A percentile compares a stretch with the other conserved stretches of the same genome.
phyloP scores from a whole-genome alignment of 1,284 basidiomycete species.

The Leucocoprinus gongylophorus region DNA sequence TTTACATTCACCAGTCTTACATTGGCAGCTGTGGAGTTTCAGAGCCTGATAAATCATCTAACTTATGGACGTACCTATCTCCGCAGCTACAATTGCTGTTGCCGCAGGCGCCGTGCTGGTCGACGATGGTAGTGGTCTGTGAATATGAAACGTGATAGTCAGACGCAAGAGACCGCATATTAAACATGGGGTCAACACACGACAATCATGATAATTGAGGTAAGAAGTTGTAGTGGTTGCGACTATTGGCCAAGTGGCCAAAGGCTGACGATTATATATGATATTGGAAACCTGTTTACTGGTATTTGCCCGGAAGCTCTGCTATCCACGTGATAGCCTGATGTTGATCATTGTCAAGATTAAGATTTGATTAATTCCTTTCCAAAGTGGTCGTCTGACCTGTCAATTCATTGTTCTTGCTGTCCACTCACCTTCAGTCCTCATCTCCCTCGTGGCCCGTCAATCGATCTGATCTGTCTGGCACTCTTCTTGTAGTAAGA shows the following conservation, averaged over 20 bases:
- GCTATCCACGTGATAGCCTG: no score
- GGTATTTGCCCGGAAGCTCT: no score
- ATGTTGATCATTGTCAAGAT: no score
- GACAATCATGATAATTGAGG: slow-evolving; percentile 3
- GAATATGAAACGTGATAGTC: slow-evolving; percentile 17
- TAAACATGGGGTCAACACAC: neutral
- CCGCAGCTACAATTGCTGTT: slow-evolving; percentile 46
- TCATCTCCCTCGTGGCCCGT: no score
- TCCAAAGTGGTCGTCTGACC: no score
- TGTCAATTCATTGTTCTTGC: no score
- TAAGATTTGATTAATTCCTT: no score
- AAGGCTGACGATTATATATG: neutral
- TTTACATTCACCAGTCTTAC: slow-evolving; percentile 46
- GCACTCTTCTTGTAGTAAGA: no score
- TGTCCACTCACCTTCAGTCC: no score
- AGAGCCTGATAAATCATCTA: neutral
- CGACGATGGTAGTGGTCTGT: slow-evolving; percentile 38
- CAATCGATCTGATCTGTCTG: no score
- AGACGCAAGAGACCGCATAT: neutral
- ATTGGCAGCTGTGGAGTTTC: no score
- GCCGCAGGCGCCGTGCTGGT: slow-evolving; percentile 39
- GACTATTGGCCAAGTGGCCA: neutral
- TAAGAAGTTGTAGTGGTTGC: neutral
- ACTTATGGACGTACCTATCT: slow-evolving; percentile 31
- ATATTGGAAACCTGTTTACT: no score